Evolutionary conservation across 371 early-diverging fungal genomes (phyloP), one percentile per base, ranked within the genome.

Genomic region (Rhizoclosmatium hyalinum): DNA sequence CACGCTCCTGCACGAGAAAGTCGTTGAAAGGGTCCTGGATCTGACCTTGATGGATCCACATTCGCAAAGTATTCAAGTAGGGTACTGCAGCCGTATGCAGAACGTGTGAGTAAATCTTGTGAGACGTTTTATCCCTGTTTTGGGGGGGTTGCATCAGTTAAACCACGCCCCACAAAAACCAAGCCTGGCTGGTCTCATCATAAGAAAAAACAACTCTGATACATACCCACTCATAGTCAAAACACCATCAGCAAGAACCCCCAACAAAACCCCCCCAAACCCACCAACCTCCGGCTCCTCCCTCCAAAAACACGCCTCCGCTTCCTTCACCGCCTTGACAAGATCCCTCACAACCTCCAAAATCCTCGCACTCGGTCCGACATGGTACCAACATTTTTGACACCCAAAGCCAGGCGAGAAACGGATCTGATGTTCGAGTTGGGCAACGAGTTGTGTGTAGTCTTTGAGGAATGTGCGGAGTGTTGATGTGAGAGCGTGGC

Each of bases 31-130:
- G 90, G 78, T 96, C 95, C 10, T 84, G 84, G 54, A 98, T 90
- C 75, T 92, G 92, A 39, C 97, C 98, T 14, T 85, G 88, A 77
- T 91, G 90, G 64, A 97, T 94, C 98, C 98, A 98, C 46, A 86
- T 85, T 63, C 91, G 81, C 43, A 97, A 84, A 77, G 94, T 93
- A 4, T 81, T 79, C 64, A 94, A 86, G 76, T 94, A 97, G 1
- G 98, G 97, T 17, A 89, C 87, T 2, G 92, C 87, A 1, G 97
- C 90, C 65, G 88, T 85, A 63, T 90, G 83, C 3, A 97, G 88
- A 46, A 97, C 75, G 64, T 90, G 92, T 24, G 24, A 24, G 24
- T 24, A 24, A 24, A 24, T 24, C 24, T 24, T 24, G 24, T 24
- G 24, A 24, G 24, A 0, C 24, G 24, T 24, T 24, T 24, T 24